Percentiles rank a stretch among this genome's conserved stretches.
These are phyloP conservation scores for Castanea crenata DNA, from an alignment of 306 rosid genomes.

Conservation along the genomic window DNA sequence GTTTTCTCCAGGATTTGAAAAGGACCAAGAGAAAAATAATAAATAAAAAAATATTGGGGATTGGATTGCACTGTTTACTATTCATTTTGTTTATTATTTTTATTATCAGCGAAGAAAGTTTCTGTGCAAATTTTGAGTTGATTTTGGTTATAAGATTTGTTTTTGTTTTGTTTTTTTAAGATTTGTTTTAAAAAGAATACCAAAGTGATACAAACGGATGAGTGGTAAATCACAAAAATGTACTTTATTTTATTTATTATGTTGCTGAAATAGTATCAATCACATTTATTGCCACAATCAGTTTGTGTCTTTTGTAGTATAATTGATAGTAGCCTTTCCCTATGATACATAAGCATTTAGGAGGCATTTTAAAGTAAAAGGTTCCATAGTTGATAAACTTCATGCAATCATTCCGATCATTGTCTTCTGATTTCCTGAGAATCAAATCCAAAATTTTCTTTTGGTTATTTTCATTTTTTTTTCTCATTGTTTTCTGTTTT, in stretches of 20 bases:
- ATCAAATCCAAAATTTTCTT: not conserved
- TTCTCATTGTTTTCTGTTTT: slow-evolving; percentile 4
- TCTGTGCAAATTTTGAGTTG: slow-evolving; percentile 4
- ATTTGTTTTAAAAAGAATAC: not conserved
- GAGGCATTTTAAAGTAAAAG: no score
- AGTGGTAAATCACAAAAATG: no score
- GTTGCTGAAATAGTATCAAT: not conserved
- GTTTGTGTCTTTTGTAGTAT: no score
- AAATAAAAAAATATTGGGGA: not conserved
- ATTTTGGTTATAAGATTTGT: slow-evolving; percentile 13
- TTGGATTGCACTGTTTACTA: not conserved
- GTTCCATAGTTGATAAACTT: no score
- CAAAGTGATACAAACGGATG: no score
- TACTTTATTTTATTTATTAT: no score
- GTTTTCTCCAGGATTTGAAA: not conserved
- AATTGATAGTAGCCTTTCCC: no score
- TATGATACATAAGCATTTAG: no score
- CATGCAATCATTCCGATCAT: no score
- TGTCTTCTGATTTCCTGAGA: not conserved
- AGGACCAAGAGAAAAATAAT: no score
- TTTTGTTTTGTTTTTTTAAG: not conserved
- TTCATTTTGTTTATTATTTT: not conserved
- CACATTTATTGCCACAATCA: not conserved
- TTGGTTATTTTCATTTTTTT: not conserved
- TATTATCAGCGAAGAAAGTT: not conserved